Evolutionary conservation across 192 early-diverging fungal species (phyloP), one percentile per base, ranked within the genome.

Genomic region (Coemansia asiatica): DNA sequence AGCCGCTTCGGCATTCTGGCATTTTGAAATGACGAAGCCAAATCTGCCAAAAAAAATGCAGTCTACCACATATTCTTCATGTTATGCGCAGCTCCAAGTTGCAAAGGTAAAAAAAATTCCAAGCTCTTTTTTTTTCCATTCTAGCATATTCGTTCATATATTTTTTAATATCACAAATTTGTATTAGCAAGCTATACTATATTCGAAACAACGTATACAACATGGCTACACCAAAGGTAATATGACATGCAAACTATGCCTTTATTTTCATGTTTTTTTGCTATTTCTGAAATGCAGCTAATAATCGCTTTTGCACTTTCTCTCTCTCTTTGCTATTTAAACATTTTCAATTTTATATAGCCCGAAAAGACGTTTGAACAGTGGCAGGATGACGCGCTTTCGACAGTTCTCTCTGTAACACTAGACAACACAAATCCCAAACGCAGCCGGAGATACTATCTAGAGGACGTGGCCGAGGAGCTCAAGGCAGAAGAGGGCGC

Each of bases 371-470:
- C 79, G 51, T 63, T 69, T 50, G 79, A 72, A 10, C 69, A 81
- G 64, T 97, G 95, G 95, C 91, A 92, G 69, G 89, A 93, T 71
- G 88, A 91, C 38, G 90, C 89, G 6, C 72, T 94, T 18, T 90
- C 89, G 15, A 86, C 83, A 58, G 84, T 97, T 29, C 83, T 97
- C 54, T 75, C 85, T 18, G 88, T 93, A 22, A 92, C 92, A 12
- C 78, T 97, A 27, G 77, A 91, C 74, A 64, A 58, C n/a, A 26
- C 68, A 38, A 73, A 75, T 26, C 74, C 71, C 27, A 72, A 65
- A 47, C 74, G 74, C 64, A 64, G 46, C 12, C 47, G 26, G 21
- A 63, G 68, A 5, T 23, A 21, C 19, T 74, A 54, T 9, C 69
- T 82, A 13, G 19, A 55, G 1, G 61, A 51, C 46, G 74, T 73